phyloP scores from a whole-genome alignment of 2,329 filamentous ascomycete species.

The Fusarium sp. region DNA sequence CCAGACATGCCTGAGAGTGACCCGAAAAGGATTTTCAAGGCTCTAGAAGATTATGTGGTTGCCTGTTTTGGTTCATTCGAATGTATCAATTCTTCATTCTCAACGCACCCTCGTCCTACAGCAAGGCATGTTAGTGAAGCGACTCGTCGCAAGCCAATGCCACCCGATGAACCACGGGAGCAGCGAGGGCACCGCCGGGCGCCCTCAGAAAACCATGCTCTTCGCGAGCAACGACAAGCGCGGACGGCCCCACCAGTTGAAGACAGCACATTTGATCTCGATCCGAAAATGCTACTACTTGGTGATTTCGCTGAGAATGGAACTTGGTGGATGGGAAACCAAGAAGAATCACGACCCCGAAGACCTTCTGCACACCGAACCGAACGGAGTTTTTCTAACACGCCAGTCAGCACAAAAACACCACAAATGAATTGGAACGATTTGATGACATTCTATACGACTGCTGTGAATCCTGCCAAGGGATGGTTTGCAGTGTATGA shows the following conservation, averaged over 20 bases:
- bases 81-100: conserved; percentile 82
- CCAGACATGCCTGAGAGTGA: conserved; percentile 46
- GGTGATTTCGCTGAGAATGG: conserved; percentile 85
- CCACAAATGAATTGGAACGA: conserved; percentile 81
- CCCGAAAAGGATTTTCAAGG: conserved; percentile 74
- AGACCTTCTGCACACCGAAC: conserved; percentile 31
- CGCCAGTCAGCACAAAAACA: conserved; percentile 52
- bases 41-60: conserved; percentile 81
- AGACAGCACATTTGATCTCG: conserved; percentile 62
- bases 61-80: conserved; percentile 75
- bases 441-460: conserved; percentile 78
- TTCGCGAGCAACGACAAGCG: conserved; percentile 30
- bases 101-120: conserved; percentile 56
- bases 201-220: conserved; percentile 53
- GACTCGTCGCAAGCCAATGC: conserved; percentile 44
- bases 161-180: conserved; percentile 50
- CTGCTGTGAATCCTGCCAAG: conserved; percentile 73
- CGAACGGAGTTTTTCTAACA: conserved; percentile 33
- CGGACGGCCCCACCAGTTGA: conserved; percentile 35
- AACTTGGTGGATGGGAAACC: conserved; percentile 80
- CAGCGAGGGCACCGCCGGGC: conserved; percentile 43
- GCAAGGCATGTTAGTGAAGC: conserved; percentile 40
- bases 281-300: conserved; percentile 78
- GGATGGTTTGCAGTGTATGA: conserved; percentile 72
- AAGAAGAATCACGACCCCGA: conserved; percentile 50